Percentiles rank a stretch among this genome's conserved stretches.
These are phyloP conservation scores for Yarrowia deformans DNA, from an alignment of 805 yeast species.

Conservation along the genomic window DNA sequence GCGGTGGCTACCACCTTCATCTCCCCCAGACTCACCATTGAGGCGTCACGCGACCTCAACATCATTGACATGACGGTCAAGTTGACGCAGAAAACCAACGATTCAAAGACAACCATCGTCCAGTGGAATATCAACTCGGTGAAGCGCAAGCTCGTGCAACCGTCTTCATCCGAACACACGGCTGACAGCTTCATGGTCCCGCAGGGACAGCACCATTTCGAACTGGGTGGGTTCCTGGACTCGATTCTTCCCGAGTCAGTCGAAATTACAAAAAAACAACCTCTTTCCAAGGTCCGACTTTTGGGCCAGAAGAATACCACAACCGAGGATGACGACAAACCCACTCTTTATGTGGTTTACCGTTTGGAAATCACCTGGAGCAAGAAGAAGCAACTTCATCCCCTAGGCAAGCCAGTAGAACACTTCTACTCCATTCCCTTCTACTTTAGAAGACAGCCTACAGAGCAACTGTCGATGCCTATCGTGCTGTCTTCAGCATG, in stretches of 20 bases:
- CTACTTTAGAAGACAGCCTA: slow-evolving; percentile 11
- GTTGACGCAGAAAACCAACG: background rate
- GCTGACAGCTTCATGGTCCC: background rate
- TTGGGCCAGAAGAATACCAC: slow-evolving; percentile 4
- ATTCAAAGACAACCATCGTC: slow-evolving; percentile 2
- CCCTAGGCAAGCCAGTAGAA: slow-evolving; percentile 1
- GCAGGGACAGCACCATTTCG: background rate
- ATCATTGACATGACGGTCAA: slow-evolving; percentile 19
- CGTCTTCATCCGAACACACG: background rate
- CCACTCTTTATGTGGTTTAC: background rate
- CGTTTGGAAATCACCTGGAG: slow-evolving; percentile 10
- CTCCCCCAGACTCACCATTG: slow-evolving; percentile 2
- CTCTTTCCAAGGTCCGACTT: background rate
- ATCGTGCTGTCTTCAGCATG: slow-evolving; percentile 3
- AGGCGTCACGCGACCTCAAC: slow-evolving; percentile 5
- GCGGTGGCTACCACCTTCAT: slow-evolving; percentile 20
- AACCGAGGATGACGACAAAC: background rate
- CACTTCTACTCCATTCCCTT: background rate
- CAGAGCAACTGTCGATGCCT: background rate
- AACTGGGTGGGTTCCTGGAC: slow-evolving; percentile 8
- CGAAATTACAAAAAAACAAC: background rate
- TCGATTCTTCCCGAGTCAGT: slow-evolving; percentile 1
- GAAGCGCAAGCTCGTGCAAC: background rate
- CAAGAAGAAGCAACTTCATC: slow-evolving; percentile 10
- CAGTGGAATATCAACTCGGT: slow-evolving; percentile 19